phyloP scores from a whole-genome alignment of 345 rosid species.

The Lumnitzera racemosa region DNA sequence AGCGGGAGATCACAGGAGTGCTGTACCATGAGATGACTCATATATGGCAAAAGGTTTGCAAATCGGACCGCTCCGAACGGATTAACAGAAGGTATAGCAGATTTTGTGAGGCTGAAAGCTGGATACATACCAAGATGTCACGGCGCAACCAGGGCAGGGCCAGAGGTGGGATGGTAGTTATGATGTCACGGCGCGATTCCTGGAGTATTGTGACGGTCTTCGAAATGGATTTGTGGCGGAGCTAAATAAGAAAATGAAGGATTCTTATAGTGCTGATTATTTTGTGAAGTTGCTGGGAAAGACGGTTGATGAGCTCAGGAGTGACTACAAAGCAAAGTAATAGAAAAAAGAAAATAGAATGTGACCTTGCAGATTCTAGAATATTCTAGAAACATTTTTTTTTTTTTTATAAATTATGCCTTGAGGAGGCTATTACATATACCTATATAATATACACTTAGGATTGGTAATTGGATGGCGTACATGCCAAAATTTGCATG shows the following conservation, averaged over 20 bases:
- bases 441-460: too few species aligned
- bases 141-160: slow-evolving; percentile 15
- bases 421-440: too few species aligned
- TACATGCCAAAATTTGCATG: too few species aligned
- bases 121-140: slow-evolving; percentile 10
- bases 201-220: slow-evolving; percentile 23
- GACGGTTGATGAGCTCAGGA: slow-evolving; percentile 26
- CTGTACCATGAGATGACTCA: slow-evolving; percentile 20
- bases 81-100: slow-evolving; percentile 19
- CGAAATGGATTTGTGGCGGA: slow-evolving; percentile 22
- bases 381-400: too few species aligned
- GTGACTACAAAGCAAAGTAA: slow-evolving; percentile 18
- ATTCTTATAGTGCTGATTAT: slow-evolving; percentile 6
- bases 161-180: slow-evolving; percentile 17
- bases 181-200: slow-evolving; percentile 13
- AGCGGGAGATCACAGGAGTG: slow-evolving; percentile 13
- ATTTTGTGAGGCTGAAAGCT: slow-evolving; percentile 19
- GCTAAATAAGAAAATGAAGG: slow-evolving; percentile 22
- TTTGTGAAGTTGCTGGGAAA: slow-evolving; percentile 19
- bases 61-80: slow-evolving; percentile 6
- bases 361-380: too few species aligned
- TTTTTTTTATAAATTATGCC: too few species aligned
- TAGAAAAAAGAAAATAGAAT: too few species aligned
- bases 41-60: slow-evolving; percentile 15
- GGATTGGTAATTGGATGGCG: too few species aligned